Percentiles rank a stretch among this genome's conserved stretches.
phyloP scores from a whole-genome alignment of 169 alveolate genomes.

The Plasmodium sp. region DNA sequence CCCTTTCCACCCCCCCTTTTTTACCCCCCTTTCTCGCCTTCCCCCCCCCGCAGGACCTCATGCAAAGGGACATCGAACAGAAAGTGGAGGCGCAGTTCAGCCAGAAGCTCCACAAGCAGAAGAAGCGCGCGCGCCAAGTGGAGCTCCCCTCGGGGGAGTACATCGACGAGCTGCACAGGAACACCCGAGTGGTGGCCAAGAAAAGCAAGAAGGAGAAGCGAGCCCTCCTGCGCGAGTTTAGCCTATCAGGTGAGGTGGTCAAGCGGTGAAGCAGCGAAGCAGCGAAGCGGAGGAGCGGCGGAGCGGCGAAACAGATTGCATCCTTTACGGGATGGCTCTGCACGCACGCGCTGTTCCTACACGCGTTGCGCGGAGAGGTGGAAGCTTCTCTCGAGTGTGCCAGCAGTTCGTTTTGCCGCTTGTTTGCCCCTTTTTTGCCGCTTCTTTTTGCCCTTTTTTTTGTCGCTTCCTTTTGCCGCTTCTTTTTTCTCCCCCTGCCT shows the following conservation, averaged over 20 bases:
- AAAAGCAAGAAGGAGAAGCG: constrained; percentile 14
- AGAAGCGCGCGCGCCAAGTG: not conserved
- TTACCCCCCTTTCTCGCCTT: not conserved
- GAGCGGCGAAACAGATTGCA: not conserved
- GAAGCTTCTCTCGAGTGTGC: not conserved
- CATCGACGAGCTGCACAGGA: constrained; percentile 1
- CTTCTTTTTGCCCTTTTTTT: too few species aligned
- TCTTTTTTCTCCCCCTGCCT: not conserved
- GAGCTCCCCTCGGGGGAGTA: not conserved
- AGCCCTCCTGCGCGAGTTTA: constrained; percentile 36
- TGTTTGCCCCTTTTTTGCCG: not conserved
- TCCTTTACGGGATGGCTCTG: not conserved
- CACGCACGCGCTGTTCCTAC: not conserved
- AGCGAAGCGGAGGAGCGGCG: too few species aligned
- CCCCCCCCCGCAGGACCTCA: constrained; percentile 19
- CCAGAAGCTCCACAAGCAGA: not conserved
- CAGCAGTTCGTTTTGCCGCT: not conserved
- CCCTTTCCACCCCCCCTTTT: too few species aligned
- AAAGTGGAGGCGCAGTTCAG: constrained; percentile 20
- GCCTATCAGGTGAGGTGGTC: constrained; percentile 9
- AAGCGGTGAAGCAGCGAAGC: not conserved
- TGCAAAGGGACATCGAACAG: constrained; percentile 49
- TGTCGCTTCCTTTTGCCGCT: too few species aligned
- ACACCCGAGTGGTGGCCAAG: not conserved
- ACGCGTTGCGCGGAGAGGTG: not conserved